Evolutionary conservation across 305 asterid genomes (phyloP).

Genomic region (Rubia peregrina): DNA sequence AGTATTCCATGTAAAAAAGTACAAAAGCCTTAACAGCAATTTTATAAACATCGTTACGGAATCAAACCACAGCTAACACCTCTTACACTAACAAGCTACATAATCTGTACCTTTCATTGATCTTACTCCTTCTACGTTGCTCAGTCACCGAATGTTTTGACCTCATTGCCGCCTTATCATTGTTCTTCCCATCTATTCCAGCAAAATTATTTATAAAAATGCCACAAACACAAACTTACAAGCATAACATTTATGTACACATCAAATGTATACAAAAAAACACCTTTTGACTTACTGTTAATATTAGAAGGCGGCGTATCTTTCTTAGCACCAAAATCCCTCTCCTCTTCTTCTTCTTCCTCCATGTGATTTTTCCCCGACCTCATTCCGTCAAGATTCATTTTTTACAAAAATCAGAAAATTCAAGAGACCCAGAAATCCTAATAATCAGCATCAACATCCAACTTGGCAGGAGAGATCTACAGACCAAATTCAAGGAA

Average conservation of each 20-base stretch:
- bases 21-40: not conserved
- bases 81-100: not conserved
- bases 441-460: not conserved
- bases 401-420: constrained; percentile 18
- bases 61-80: not conserved
- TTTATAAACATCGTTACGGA: not conserved
- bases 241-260: constrained; percentile 9
- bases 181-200: constrained; percentile 68
- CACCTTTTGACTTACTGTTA: constrained; percentile 49
- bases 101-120: constrained; percentile 65
- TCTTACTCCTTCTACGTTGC: constrained; percentile 92
- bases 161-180: constrained; percentile 72
- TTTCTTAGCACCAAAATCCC: constrained; percentile 42
- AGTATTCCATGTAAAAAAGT: not conserved
- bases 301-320: constrained; percentile 39
- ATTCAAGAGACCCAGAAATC: constrained; percentile 13
- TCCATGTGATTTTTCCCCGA: constrained; percentile 29
- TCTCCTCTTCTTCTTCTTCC: constrained; percentile 55
- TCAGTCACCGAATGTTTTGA: constrained; percentile 96
- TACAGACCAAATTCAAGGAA: not conserved
- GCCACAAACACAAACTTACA: constrained; percentile 8
- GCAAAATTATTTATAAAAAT: constrained; percentile 18
- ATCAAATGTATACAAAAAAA: not conserved
- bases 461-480: constrained; percentile 16
- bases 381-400: constrained; percentile 25